Evolutionary conservation across 1,284 basidiomycete species (phyloP).

Genomic region (Takashimella tepidaria): DNA sequence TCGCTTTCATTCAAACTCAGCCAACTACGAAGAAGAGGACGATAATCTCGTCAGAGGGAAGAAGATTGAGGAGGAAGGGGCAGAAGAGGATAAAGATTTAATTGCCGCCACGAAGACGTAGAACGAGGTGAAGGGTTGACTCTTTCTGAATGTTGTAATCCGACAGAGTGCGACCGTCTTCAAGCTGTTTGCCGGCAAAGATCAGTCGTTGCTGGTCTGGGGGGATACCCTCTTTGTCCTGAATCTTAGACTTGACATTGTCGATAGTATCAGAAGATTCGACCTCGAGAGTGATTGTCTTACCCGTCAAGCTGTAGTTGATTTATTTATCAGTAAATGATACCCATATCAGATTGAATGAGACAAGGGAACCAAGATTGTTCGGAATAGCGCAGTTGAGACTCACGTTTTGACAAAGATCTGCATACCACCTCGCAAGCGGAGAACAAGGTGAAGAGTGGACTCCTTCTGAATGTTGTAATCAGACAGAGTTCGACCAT

Average conservation of each 20-base stretch:
- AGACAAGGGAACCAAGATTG: no score
- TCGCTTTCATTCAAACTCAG: no score
- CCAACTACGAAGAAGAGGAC: no score
- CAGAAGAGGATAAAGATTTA: no score
- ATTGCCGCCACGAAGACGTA: conserved; percentile 73
- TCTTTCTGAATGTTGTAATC: conserved; percentile 98
- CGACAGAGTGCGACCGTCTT: conserved; percentile 82
- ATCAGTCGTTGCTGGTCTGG: conserved; percentile 92
- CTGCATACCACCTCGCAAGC: conserved; percentile 52
- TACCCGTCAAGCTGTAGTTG: conserved; percentile 80
- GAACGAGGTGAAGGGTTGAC: conserved; percentile 91
- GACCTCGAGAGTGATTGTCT: conserved; percentile 92
- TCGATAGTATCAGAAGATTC: conserved; percentile 90
- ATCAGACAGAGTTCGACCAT: conserved; percentile 45
- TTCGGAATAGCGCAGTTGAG: no score
- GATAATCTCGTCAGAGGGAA: no score
- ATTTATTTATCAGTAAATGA: conserved; percentile 49
- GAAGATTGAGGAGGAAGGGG: no score
- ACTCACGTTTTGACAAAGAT: conserved; percentile 53
- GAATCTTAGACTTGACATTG: conserved; percentile 95
- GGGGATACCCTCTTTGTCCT: conserved; percentile 86
- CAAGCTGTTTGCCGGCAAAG: conserved; percentile 97
- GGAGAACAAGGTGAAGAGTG: conserved; percentile 49
- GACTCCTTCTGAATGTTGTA: conserved; percentile 40
- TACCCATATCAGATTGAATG: no score